Percentiles rank a stretch among this genome's conserved stretches.
Evolutionary conservation across 345 rosid species (phyloP).

Genomic region (Boechera stricta): DNA sequence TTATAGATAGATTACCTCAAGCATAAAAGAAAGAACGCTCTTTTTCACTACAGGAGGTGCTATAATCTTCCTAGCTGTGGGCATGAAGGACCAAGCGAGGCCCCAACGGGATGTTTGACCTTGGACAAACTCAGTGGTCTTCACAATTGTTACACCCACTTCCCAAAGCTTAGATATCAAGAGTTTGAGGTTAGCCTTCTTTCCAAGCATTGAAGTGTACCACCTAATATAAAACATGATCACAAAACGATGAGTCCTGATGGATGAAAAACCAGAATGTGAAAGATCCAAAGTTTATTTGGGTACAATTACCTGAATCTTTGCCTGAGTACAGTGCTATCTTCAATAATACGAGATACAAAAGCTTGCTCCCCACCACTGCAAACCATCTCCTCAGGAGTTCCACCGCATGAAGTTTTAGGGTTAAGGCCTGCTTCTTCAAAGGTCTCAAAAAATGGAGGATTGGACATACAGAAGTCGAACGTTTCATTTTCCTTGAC

Average conservation of each 20-base stretch:
- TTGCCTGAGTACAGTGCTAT: conserved; percentile 68
- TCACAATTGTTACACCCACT: conserved; percentile 73
- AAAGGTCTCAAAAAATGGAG: conserved; percentile 88
- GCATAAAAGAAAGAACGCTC: conserved; percentile 65
- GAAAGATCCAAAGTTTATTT: conserved; percentile 1
- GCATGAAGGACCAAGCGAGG: conserved; percentile 88
- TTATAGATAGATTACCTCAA: conserved; percentile 62
- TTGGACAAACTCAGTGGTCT: conserved; percentile 89
- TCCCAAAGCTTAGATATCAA: conserved; percentile 74
- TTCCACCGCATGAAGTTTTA: conserved; percentile 91
- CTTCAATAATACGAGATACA: conserved; percentile 73
- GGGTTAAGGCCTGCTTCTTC: conserved; percentile 92
- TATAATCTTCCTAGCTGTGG: conserved; percentile 65
- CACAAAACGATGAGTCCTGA: conserved; percentile 2
- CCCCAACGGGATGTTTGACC: conserved; percentile 96
- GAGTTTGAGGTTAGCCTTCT: conserved; percentile 77
- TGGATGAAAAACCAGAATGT: background rate
- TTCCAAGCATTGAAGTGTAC: conserved; percentile 95
- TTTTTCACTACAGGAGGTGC: conserved; percentile 53
- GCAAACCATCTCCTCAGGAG: conserved; percentile 87
- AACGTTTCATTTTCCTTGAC: conserved; percentile 74
- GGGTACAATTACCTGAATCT: conserved; percentile 55
- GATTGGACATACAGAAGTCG: conserved; percentile 96
- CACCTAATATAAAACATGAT: conserved; percentile 53
- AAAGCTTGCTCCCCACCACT: conserved; percentile 89